A percentile compares a stretch with the other conserved stretches of the same genome.
Conservation (phyloP, 768 basidiomycete species). For the Panus rudis region DNA sequence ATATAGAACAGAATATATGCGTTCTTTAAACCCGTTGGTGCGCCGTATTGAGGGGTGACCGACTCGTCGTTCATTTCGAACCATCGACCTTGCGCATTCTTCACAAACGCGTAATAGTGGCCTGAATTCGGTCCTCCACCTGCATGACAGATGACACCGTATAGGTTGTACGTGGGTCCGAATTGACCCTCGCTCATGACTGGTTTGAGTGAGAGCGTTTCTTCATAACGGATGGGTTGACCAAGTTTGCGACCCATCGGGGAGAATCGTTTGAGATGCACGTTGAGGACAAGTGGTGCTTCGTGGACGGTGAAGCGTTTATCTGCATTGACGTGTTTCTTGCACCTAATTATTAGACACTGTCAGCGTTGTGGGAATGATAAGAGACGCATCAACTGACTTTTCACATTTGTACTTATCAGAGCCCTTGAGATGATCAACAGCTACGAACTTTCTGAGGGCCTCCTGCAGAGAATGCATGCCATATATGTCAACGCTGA, state of each 20-base stretch:
- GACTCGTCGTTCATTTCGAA: conserved; percentile 92
- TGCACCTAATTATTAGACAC: conserved; percentile 57
- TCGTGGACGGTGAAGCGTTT: conserved; percentile 87
- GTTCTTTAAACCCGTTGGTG: conserved; percentile 60
- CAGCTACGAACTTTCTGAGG: conserved; percentile 69
- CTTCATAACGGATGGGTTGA: conserved; percentile 71
- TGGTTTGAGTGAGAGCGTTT: conserved; percentile 60
- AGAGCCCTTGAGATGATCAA: conserved; percentile 78
- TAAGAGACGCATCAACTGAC: conserved; percentile 40
- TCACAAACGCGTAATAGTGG: conserved; percentile 88
- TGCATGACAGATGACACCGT: conserved; percentile 89
- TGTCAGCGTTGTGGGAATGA: not conserved
- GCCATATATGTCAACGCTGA: conserved; percentile 83
- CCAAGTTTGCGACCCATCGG: conserved; percentile 84
- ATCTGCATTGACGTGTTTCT: conserved; percentile 81
- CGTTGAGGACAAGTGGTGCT: conserved; percentile 80
- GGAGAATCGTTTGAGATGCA: conserved; percentile 94
- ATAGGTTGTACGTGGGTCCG: conserved; percentile 77
- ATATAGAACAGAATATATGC: conserved; percentile 96
- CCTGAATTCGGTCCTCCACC: conserved; percentile 92
- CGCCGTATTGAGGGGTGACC: conserved; percentile 36
- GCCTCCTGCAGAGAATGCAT: conserved; percentile 60
- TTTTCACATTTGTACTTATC: conserved; percentile 99
- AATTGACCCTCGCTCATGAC: conserved; percentile 80
- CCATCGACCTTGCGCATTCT: conserved; percentile 65